These are phyloP conservation scores for Saturnispora serradocipensis DNA, from an alignment of 805 yeast species.

Conservation along the genomic window DNA sequence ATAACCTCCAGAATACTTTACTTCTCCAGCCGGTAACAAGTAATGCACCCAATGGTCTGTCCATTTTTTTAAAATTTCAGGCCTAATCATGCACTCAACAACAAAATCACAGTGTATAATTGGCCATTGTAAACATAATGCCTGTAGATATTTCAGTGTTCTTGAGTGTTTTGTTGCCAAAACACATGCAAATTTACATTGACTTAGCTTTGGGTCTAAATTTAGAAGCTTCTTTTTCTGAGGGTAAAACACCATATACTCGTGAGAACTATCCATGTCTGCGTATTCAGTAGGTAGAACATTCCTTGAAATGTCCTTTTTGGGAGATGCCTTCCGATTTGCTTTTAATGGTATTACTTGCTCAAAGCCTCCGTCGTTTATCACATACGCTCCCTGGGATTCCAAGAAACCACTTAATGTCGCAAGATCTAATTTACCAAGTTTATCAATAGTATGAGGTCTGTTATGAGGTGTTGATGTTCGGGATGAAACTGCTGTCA, in stretches of 20 bases:
- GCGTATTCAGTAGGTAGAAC: not conserved
- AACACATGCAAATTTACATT: constrained; percentile 52
- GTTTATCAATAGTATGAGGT: not conserved
- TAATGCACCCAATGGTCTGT: constrained; percentile 41
- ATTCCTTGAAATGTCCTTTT: not conserved
- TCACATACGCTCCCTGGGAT: constrained; percentile 8
- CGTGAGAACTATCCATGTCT: not conserved
- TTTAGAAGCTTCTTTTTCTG: not conserved
- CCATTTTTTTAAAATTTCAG: constrained; percentile 14
- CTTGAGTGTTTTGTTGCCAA: constrained; percentile 50
- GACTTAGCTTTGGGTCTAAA: not conserved
- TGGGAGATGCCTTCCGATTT: not conserved
- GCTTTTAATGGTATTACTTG: constrained; percentile 4
- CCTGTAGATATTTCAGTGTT: constrained; percentile 69
- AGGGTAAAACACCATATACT: not conserved
- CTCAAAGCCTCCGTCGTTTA: constrained; percentile 11
- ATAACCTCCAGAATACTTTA: constrained; percentile 32
- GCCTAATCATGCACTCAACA: constrained; percentile 34
- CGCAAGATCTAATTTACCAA: not conserved
- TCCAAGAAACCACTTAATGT: constrained; percentile 5
- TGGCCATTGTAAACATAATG: constrained; percentile 82
- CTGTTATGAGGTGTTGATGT: constrained; percentile 2
- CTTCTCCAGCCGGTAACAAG: constrained; percentile 62
- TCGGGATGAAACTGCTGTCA: constrained; percentile 6
- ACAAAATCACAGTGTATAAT: constrained; percentile 53